These are phyloP conservation scores for Coemansia sp. DNA, from an alignment of 192 early-diverging fungal species.

Conservation along the genomic window DNA sequence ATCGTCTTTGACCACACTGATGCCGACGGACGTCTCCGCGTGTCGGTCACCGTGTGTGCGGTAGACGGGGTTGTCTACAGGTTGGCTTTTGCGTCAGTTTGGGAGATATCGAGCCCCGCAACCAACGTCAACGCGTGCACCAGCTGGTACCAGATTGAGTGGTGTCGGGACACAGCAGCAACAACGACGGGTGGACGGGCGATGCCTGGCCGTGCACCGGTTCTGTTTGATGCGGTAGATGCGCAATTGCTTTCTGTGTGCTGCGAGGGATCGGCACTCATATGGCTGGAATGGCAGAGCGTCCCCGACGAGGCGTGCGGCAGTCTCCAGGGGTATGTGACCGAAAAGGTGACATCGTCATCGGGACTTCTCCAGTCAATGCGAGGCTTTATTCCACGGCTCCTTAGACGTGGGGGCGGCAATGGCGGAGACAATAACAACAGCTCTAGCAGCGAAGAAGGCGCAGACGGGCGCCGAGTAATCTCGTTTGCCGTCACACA, in stretches of 20 bases:
- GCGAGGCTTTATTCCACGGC: conserved; percentile 37
- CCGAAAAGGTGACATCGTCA: conserved; percentile 30
- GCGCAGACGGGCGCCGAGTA: conserved; percentile 3
- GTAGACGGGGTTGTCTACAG: conserved; percentile 34
- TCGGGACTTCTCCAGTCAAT: conserved; percentile 39
- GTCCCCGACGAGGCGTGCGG: conserved; percentile 13
- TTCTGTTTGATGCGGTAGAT: conserved; percentile 27
- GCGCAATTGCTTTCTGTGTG: conserved; percentile 16
- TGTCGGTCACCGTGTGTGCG: conserved; percentile 33
- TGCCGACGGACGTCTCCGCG: conserved; percentile 10
- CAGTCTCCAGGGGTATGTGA: conserved; percentile 22
- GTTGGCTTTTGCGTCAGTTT: conserved; percentile 38
- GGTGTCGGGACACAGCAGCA: conserved; percentile 22
- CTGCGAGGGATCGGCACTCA: conserved; percentile 34
- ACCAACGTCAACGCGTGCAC: conserved; percentile 27
- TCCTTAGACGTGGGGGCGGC: conserved; percentile 32
- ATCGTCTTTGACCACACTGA: conserved; percentile 22
- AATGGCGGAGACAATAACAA: neutral
- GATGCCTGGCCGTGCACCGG: conserved; percentile 10
- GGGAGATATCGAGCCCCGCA: conserved; percentile 37
- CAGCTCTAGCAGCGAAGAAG: conserved; percentile 10
- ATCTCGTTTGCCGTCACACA: conserved; percentile 34
- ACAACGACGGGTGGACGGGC: neutral
- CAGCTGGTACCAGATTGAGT: conserved; percentile 44
- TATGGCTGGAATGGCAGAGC: conserved; percentile 42